Conservation (phyloP, 305 asterid genomes). For the Fraxinus dipetala region DNA sequence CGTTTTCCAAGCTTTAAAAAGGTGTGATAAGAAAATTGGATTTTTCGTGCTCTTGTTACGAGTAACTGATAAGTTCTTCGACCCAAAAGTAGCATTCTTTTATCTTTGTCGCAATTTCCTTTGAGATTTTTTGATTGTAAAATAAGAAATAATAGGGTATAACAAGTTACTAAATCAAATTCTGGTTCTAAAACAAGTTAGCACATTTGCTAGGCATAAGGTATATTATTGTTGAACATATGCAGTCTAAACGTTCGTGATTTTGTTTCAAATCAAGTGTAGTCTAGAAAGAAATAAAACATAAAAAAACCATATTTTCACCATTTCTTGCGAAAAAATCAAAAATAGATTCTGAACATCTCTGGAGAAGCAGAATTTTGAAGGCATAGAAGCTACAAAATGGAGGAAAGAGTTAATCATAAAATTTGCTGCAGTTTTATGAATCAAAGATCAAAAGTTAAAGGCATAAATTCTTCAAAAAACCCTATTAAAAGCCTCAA, state of each 20-base stretch:
- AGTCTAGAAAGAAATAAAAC: not conserved
- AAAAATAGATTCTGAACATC: not conserved
- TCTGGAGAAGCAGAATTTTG: not conserved
- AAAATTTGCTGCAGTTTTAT: not conserved
- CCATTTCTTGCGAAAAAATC: not conserved
- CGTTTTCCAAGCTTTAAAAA: not conserved
- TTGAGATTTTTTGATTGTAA: not conserved
- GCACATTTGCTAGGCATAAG: not conserved
- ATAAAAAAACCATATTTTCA: not conserved
- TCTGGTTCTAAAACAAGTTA: not conserved
- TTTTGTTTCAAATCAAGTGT: not conserved
- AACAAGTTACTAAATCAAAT: not conserved
- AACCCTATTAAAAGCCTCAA: not conserved
- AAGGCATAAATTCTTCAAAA: not conserved
- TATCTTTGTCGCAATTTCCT: not conserved
- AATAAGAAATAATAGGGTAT: not conserved
- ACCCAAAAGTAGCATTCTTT: not conserved
- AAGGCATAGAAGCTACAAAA: not conserved
- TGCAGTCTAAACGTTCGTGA: not conserved
- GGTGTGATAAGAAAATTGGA: not conserved
- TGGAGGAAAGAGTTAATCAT: not conserved
- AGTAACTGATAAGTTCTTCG: not conserved
- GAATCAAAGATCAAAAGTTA: not conserved
- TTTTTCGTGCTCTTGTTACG: not conserved
- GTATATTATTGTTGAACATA: not conserved